Conservation (phyloP, 2,329 filamentous ascomycete species). For the Phialophora macrospora region DNA sequence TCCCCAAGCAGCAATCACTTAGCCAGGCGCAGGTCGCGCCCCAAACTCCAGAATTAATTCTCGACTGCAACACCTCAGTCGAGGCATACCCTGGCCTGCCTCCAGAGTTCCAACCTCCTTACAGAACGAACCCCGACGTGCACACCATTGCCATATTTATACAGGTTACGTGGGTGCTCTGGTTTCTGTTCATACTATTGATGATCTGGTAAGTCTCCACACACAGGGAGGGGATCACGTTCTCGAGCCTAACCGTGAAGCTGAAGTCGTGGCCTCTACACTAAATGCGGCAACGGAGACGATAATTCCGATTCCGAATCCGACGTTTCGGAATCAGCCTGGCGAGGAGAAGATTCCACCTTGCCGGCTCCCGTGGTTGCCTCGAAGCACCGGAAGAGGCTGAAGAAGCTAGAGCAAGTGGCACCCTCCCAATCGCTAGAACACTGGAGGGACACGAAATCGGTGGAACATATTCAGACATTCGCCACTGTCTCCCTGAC, state of each 20-base stretch:
- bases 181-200: slow-evolving; percentile 16
- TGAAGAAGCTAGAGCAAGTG: slow-evolving; percentile 33
- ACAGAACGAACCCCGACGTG: slow-evolving; percentile 13
- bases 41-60: background rate
- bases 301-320: slow-evolving; percentile 25
- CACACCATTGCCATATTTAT: slow-evolving; percentile 12
- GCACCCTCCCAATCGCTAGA: slow-evolving; percentile 28
- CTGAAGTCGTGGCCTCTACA: slow-evolving; percentile 22
- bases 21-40: slow-evolving; percentile 1
- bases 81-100: slow-evolving; percentile 12
- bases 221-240: background rate
- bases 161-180: slow-evolving; percentile 19
- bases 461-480: slow-evolving; percentile 25
- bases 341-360: slow-evolving; percentile 26
- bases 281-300: slow-evolving; percentile 10
- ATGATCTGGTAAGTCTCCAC: slow-evolving; percentile 15
- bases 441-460: slow-evolving; percentile 32
- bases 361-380: slow-evolving; percentile 5
- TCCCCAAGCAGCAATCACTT: slow-evolving; percentile 19
- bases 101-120: slow-evolving; percentile 5
- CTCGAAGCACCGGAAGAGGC: slow-evolving; percentile 28
- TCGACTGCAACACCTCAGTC: slow-evolving; percentile 2
- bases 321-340: slow-evolving; percentile 25
- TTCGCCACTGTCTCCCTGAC: slow-evolving; percentile 30
- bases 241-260: background rate